A percentile compares a stretch with the other conserved stretches of the same genome.
phyloP scores from a whole-genome alignment of 805 yeast genomes.

The Hanseniaspora mollemarum region DNA sequence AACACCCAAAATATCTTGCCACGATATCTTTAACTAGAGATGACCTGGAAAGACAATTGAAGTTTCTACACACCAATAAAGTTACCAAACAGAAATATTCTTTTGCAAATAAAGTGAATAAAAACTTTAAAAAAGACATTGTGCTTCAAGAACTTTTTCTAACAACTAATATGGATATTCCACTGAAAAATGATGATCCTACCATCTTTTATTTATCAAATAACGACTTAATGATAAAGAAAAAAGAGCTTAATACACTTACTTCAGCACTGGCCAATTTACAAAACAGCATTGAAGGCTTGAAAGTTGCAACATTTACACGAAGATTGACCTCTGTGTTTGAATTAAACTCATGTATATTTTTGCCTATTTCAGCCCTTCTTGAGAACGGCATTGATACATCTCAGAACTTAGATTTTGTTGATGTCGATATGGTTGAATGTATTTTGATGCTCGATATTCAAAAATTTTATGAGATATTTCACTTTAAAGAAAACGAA shows the following conservation, averaged over 20 bases:
- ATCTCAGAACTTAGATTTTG: slow-evolving; percentile 4
- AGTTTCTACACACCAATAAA: neutral
- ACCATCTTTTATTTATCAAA: neutral
- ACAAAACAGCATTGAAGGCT: neutral
- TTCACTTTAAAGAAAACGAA: neutral
- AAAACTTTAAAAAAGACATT: slow-evolving; percentile 8
- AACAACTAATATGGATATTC: slow-evolving; percentile 2
- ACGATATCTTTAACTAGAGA: neutral
- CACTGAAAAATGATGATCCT: neutral
- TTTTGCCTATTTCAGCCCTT: neutral
- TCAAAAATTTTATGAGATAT: slow-evolving; percentile 8
- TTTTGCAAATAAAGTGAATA: slow-evolving; percentile 4
- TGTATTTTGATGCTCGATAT: neutral
- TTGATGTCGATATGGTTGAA: slow-evolving; percentile 15
- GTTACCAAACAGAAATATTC: slow-evolving; percentile 1
- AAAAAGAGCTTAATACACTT: neutral
- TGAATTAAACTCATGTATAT: slow-evolving; percentile 9
- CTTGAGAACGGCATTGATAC: neutral
- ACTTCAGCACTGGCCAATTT: neutral
- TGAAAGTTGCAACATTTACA: slow-evolving; percentile 3
- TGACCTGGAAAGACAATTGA: slow-evolving; percentile 7
- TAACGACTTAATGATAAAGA: slow-evolving; percentile 5
- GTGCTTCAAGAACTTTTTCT: slow-evolving; percentile 6
- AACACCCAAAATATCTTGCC: slow-evolving; percentile 7
- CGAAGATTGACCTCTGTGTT: slow-evolving; percentile 11